A percentile compares a stretch with the other conserved stretches of the same genome.
Conservation (phyloP, 2,329 filamentous ascomycete species). For the Rhynchosporium graminicola region DNA sequence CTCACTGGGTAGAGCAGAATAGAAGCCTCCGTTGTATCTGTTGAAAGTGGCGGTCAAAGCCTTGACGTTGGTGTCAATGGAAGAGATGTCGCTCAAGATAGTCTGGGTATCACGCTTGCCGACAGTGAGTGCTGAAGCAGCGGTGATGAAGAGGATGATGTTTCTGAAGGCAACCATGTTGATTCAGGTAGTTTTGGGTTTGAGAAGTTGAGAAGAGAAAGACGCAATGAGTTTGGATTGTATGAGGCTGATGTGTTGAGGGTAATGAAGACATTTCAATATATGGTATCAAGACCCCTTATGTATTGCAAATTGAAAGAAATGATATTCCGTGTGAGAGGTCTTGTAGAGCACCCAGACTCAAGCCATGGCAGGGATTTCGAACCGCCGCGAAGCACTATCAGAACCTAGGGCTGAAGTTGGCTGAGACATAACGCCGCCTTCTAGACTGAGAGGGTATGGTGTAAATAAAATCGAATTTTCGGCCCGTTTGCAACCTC, state of each 20-base stretch:
- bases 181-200: background rate
- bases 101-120: conserved; percentile 17
- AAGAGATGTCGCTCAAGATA: conserved; percentile 35
- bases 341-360: too few relatives aligned
- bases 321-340: too few relatives aligned
- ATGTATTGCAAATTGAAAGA: background rate
- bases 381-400: too few relatives aligned
- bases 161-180: conserved; percentile 29
- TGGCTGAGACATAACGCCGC: too few relatives aligned
- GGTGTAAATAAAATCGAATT: too few relatives aligned
- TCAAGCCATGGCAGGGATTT: too few relatives aligned
- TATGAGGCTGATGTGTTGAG: background rate
- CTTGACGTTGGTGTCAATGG: conserved; percentile 48
- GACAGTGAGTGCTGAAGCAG: conserved; percentile 23
- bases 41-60: conserved; percentile 49
- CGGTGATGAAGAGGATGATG: conserved; percentile 22
- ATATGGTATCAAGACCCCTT: background rate
- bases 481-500: too few relatives aligned
- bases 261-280: background rate
- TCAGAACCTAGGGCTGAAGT: too few relatives aligned
- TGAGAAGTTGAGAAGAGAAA: background rate
- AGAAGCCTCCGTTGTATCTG: conserved; percentile 38
- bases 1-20: conserved; percentile 1
- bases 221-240: background rate
- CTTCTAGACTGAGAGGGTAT: too few relatives aligned